Base-by-base conservation (phyloP, 2,329 filamentous ascomycete genomes). In the Trichophyton simii region DNA sequence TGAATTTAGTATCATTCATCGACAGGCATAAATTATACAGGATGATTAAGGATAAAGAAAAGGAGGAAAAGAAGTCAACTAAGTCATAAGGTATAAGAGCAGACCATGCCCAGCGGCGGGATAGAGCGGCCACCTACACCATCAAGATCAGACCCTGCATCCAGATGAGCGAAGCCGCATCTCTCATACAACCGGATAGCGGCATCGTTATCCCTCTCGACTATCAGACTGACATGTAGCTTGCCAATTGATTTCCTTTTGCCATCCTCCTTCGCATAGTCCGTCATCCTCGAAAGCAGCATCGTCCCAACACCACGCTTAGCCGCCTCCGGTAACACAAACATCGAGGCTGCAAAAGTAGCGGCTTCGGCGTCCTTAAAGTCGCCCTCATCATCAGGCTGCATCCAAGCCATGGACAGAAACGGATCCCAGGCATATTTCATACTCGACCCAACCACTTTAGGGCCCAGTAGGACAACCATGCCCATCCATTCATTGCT, bases 401-500 rank as follows among this genome's bases (percentile, higher is more conserved):
- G 41, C 22, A 58, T 55, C 18, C 22, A 31, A 41, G 38, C 18
- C 57, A 50, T 3, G 38, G 60, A 31, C 25, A 48, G 15, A 57
- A 64, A 63, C 18, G 57, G 36, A 4, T 62, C 59, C 64, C 63
- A 64, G 15, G 57, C 58, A 36, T 46, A 46, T 7, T 28, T 25
- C 13, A 52, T 62, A 25, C 46, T 61, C 7, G 60, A 6, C 31
- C 60, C 42, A 13, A 66, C 60, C 20, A 58, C 54, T 18, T 63
- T 65, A 9, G 69, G 69, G 1, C 68, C 67, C 1, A 70, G n/a
- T 1, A 72, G 58, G 5, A 71, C 69, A 44, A 68, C 63, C 60
- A 68, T 68, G 15, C 70, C 71, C n/a, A 70, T 55, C 71, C 70
- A 72, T 58, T 71, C 64, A 57, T 66, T 64, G 9, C 48, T 9